Evolutionary conservation across 2,329 filamentous ascomycete genomes (phyloP), one percentile per base, ranked within the genome.

Genomic region (Verticillium dahliae): DNA sequence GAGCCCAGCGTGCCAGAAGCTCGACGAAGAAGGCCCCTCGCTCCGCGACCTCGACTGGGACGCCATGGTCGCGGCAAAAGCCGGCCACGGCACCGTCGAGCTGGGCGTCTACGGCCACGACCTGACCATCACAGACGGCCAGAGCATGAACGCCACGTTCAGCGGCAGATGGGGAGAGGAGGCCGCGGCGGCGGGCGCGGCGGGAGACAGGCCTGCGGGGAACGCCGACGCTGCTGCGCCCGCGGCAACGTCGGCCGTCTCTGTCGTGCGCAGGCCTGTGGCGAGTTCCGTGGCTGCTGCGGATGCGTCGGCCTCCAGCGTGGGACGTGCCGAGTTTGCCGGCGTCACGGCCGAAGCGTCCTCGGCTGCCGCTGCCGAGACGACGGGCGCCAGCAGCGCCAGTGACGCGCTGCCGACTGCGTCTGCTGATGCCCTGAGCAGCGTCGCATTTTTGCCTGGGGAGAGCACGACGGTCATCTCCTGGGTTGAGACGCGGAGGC

Each of bases 101-200:
- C 57, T 58, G 6, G 57, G 57, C 6, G 37, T 45, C 39, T 58
- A 58, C 38, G 57, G 31, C 27, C 6, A 31, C 13, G 57, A 39
- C 1, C 38, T 58, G 22, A 58, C 57, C 22, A 58, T 58, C 57
- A 58, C 57, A 22, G 57, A 58, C 27, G 57, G 57, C 27, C 50
- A 58, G 38, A 58, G 57, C 27, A 58, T 58, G 57, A 58, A 58
- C 33, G 57, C 57, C 57, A 58, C 57, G 11, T 58, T 58, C 27
- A 58, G 38, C 27, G 57, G 57, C 7, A 58, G 50, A 50, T 58
- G 57, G 57, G 57, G 57, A 22, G 57, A 58, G 38, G 57, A 58
- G 39, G 57, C 38, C 6, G 14, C 31, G 7, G 9, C 38, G 6
- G 14, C 31, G 7, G 9, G 7, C n/a, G 11, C 13, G 14, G 39